Evolutionary conservation across 495 filamentous ascomycete genomes (phyloP), one percentile per base, ranked within the genome.

Genomic region (Trichoderma reesei): DNA sequence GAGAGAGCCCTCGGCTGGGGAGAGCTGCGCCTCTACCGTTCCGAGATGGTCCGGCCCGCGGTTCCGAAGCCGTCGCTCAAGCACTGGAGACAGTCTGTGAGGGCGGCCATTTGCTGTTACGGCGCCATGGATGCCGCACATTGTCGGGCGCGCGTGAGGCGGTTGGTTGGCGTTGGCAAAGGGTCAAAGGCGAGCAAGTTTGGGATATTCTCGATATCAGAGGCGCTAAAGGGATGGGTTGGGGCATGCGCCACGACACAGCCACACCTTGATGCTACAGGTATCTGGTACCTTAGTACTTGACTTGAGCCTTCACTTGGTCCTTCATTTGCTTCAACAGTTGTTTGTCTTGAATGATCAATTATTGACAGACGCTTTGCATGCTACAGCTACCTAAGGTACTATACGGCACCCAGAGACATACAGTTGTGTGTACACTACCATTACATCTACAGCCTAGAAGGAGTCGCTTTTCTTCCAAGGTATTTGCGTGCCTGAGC

Each of bases 11-110:
- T 54, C 65, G 20, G 67, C 51, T 56, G 3, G 51, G 14, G 26
- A 31, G 39, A 71, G 38, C 62, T 71, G 56, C 38, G 72, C 73
- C 37, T 70, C 67, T n/a, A 67, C 71, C 44, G 77, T 70, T 44
- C 81, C 80, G 20, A 78, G 63, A 67, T 82, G 77, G 64, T 85
- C 82, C 7, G 82, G 82, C 5, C 82, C 82, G 65, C 82, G 75
- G 65, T 76, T 76, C 48, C 66, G 66, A 1, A 82, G 68, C 8
- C 72, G 59, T n/a, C 60, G 67, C 48, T 65, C 68, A 16, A 80
- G 56, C 6, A 74, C 73, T 6, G 68, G 65, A 1, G 74, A 69
- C 3, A 76, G 59, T 10, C 33, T 63, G 16, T 69, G 70, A 1
- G 67, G 62, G 7, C 64, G 34, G 34, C 60, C 42, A 56, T 31